phyloP scores from a whole-genome alignment of 2,329 filamentous ascomycete species.

The Pestalotiopsis sp. region DNA sequence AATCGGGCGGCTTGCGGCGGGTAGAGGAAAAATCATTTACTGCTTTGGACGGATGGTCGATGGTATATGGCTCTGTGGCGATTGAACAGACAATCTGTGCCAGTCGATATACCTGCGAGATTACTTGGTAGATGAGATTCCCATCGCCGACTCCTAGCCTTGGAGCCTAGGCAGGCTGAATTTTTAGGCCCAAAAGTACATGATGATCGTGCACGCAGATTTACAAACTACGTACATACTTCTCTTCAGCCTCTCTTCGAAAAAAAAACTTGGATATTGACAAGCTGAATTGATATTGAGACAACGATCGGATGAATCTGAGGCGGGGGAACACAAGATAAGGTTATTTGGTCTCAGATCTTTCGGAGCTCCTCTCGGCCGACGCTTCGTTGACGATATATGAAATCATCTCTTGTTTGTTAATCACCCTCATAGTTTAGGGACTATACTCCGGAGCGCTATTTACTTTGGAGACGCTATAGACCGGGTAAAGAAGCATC shows the following conservation, averaged over 20 bases:
- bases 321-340: background rate
- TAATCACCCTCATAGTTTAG: background rate
- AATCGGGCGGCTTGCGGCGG: background rate
- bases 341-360: background rate
- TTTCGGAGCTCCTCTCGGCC: background rate
- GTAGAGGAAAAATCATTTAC: background rate
- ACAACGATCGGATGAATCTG: background rate
- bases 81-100: too few relatives aligned
- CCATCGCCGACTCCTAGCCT: too few relatives aligned
- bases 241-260: background rate
- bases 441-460: background rate
- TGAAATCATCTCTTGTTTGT: background rate
- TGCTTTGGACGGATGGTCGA: background rate
- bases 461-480: background rate
- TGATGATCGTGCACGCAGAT: background rate
- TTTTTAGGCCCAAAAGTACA: too few relatives aligned
- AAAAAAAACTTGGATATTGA: background rate
- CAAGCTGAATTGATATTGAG: background rate
- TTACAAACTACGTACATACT: background rate
- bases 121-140: too few relatives aligned
- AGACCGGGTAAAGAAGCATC: too few relatives aligned
- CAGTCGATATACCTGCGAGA: too few relatives aligned
- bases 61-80: too few relatives aligned
- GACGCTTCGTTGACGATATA: background rate
- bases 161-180: too few relatives aligned